Evolutionary conservation across 2,329 filamentous ascomycete genomes (phyloP).

Genomic region (Cercospora janseana): DNA sequence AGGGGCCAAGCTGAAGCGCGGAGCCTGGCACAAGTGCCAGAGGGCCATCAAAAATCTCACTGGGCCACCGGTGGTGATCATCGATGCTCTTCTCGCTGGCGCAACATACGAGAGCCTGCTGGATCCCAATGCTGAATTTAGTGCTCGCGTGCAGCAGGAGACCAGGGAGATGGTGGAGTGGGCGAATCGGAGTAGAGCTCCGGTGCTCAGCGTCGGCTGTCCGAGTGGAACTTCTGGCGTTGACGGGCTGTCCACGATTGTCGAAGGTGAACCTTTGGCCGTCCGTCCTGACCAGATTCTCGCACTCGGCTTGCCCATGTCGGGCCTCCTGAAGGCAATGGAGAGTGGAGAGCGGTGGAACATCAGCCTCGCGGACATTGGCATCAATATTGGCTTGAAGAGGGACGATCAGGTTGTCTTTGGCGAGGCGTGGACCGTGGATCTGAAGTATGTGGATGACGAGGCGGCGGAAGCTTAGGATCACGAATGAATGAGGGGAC

Average conservation of each 20-base stretch:
- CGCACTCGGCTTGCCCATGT: slow-evolving; percentile 81
- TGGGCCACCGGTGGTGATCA: slow-evolving; percentile 71
- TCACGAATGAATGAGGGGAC: not conserved
- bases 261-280: slow-evolving; percentile 75
- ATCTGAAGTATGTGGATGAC: slow-evolving; percentile 29
- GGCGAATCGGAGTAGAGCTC: slow-evolving; percentile 83
- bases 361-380: slow-evolving; percentile 81
- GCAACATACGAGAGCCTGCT: slow-evolving; percentile 85
- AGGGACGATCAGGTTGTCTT: slow-evolving; percentile 84
- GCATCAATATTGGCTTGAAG: slow-evolving; percentile 79
- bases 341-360: slow-evolving; percentile 64
- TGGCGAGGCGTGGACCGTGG: slow-evolving; percentile 79
- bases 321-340: slow-evolving; percentile 76
- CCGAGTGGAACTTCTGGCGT: slow-evolving; percentile 84
- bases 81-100: slow-evolving; percentile 86
- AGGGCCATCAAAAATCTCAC: slow-evolving; percentile 55
- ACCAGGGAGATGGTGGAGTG: slow-evolving; percentile 90
- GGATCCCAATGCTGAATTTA: slow-evolving; percentile 39
- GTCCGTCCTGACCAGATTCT: slow-evolving; percentile 80
- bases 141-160: slow-evolving; percentile 68
- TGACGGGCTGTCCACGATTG: slow-evolving; percentile 62
- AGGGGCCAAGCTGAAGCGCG: slow-evolving; percentile 60
- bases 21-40: slow-evolving; percentile 58
- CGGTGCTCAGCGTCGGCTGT: slow-evolving; percentile 82
- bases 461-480: slow-evolving; percentile 1